Evolutionary conservation across 2,329 filamentous ascomycete species (phyloP).

Genomic region (Xylaria sp.): DNA sequence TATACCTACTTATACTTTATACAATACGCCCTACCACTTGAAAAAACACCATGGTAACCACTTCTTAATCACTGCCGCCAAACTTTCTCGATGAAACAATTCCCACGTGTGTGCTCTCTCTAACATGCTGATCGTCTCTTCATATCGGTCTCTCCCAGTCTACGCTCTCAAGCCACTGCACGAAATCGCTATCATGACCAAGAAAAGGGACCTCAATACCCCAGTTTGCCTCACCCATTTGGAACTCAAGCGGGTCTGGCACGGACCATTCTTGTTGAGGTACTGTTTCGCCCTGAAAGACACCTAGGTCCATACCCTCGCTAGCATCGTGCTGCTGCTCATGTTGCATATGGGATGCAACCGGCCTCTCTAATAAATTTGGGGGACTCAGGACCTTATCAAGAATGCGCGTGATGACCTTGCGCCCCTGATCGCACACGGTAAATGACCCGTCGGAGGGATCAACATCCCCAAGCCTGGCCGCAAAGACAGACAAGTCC

Average conservation of each 20-base stretch:
- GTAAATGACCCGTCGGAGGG: slow-evolving; percentile 47
- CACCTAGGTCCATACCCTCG: slow-evolving; percentile 36
- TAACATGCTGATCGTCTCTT: not conserved
- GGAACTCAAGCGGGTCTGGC: slow-evolving; percentile 40
- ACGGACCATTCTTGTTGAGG: slow-evolving; percentile 38
- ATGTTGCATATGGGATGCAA: slow-evolving; percentile 28
- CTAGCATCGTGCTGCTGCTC: slow-evolving; percentile 31
- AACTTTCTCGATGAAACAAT: not conserved
- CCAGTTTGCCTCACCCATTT: slow-evolving; percentile 44
- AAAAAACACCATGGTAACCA: not conserved
- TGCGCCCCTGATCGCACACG: slow-evolving; percentile 51
- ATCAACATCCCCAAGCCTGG: slow-evolving; percentile 48
- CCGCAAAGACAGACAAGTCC: slow-evolving; percentile 51
- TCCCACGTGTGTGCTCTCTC: not conserved
- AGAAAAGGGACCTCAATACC: slow-evolving; percentile 47
- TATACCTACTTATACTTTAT: not conserved
- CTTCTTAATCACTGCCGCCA: not conserved
- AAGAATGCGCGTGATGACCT: slow-evolving; percentile 51
- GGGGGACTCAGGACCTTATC: slow-evolving; percentile 50
- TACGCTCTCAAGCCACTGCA: slow-evolving; percentile 51
- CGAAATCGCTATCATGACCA: slow-evolving; percentile 50
- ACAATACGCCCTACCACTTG: not conserved
- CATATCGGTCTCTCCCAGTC: slow-evolving; percentile 47
- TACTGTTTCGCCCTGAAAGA: slow-evolving; percentile 32
- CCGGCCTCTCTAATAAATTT: slow-evolving; percentile 31